These are phyloP conservation scores for Phyllosticta citrichinensis DNA, from an alignment of 2,329 filamentous ascomycete species.

Conservation along the genomic window DNA sequence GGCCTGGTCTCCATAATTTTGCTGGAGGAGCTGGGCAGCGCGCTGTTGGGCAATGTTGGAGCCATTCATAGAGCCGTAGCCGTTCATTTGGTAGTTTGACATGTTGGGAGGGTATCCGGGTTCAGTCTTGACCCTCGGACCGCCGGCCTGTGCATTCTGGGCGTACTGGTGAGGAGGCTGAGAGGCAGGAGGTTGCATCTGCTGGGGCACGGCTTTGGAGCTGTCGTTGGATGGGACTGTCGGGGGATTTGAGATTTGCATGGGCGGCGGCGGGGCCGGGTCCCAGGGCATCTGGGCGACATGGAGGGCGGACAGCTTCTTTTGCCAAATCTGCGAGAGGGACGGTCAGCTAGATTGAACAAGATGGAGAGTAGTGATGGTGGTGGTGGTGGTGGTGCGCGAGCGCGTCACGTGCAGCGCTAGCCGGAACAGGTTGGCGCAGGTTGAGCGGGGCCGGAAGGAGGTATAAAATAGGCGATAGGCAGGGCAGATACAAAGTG, in stretches of 20 bases:
- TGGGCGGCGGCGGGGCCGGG: conserved; percentile 59
- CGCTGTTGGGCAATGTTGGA: conserved; percentile 44
- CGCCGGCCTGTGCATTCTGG: conserved; percentile 20
- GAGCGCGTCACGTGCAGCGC: conserved; percentile 23
- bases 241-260: conserved; percentile 28
- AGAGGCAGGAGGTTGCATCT: conserved; percentile 18
- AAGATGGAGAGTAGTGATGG: conserved; percentile 1
- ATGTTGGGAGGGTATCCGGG: conserved; percentile 27
- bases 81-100: conserved; percentile 24
- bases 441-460: conserved; percentile 15
- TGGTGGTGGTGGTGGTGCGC: conserved; percentile 7
- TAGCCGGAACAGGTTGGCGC: conserved; percentile 25
- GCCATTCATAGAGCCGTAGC: conserved; percentile 24
- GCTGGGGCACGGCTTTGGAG: conserved; percentile 19
- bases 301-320: conserved; percentile 73
- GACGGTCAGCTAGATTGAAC: not conserved
- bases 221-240: conserved; percentile 33
- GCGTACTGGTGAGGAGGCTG: conserved; percentile 16
- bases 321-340: conserved; percentile 71
- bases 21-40: conserved; percentile 41
- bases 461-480: conserved; percentile 38
- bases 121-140: conserved; percentile 44
- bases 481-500: conserved; percentile 16
- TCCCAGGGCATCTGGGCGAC: conserved; percentile 95
- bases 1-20: conserved; percentile 54